Evolutionary conservation across 1,139 yeast species (phyloP).

Genomic region (Taiozyma sp.): DNA sequence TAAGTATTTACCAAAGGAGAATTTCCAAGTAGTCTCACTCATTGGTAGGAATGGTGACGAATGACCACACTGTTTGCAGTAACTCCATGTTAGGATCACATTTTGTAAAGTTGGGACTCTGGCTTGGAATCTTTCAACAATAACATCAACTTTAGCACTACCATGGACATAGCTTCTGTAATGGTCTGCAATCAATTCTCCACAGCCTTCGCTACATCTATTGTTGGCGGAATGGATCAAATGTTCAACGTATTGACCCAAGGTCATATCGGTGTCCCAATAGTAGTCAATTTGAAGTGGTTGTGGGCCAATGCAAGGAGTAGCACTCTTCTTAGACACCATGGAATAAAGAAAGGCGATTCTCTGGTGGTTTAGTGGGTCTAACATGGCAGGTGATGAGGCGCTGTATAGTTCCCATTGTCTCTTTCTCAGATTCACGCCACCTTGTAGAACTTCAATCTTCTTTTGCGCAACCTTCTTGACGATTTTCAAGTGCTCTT

Average conservation of each 20-base stretch:
- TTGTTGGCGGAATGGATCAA: constrained; percentile 64
- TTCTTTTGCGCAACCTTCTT: constrained; percentile 32
- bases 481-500: constrained; percentile 23
- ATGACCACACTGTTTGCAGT: constrained; percentile 73
- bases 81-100: constrained; percentile 88
- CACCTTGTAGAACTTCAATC: constrained; percentile 30
- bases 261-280: constrained; percentile 84
- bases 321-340: constrained; percentile 79
- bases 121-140: constrained; percentile 57
- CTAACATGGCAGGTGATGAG: constrained; percentile 46
- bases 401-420: constrained; percentile 63
- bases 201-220: constrained; percentile 80
- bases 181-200: constrained; percentile 66
- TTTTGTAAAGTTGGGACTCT: constrained; percentile 58
- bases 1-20: constrained; percentile 88
- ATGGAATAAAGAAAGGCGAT: constrained; percentile 76
- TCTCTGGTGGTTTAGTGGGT: constrained; percentile 72
- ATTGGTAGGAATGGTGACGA: constrained; percentile 80
- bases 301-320: constrained; percentile 92
- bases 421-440: constrained; percentile 35
- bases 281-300: constrained; percentile 79
- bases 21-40: constrained; percentile 86
- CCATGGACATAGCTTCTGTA: constrained; percentile 90
- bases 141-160: constrained; percentile 72
- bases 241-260: constrained; percentile 86